A percentile compares a stretch with the other conserved stretches of the same genome.
Evolutionary conservation across 1,284 basidiomycete genomes (phyloP).

Genomic region (Malassezia equina): DNA sequence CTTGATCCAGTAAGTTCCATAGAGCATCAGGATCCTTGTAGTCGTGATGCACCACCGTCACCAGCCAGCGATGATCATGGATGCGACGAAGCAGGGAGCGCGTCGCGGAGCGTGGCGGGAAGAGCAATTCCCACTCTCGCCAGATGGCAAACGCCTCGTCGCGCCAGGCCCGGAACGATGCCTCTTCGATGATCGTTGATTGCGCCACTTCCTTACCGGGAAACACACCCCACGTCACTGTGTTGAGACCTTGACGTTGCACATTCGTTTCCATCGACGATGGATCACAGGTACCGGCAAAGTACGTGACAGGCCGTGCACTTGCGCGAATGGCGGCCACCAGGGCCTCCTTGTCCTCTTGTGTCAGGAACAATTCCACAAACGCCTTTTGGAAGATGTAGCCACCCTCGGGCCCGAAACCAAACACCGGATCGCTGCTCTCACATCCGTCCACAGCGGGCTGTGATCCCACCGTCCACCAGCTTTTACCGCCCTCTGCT

Average conservation of each 20-base stretch:
- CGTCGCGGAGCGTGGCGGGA: conserved; percentile 64
- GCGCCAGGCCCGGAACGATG: conserved; percentile 53
- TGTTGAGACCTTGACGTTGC: conserved; percentile 48
- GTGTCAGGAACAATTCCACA: conserved; percentile 81
- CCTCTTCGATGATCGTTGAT: conserved; percentile 51
- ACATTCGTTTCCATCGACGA: conserved; percentile 48
- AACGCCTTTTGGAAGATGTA: conserved; percentile 97
- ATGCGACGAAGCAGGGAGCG: conserved; percentile 64
- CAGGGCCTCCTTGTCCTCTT: conserved; percentile 59
- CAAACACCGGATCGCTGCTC: conserved; percentile 56
- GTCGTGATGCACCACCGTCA: conserved; percentile 88
- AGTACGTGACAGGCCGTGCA: conserved; percentile 64
- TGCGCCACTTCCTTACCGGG: conserved; percentile 51
- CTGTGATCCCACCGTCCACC: conserved; percentile 96
- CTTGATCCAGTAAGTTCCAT: conserved; percentile 53
- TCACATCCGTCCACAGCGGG: conserved; percentile 52
- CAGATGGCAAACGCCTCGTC: conserved; percentile 95
- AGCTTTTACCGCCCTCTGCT: conserved; percentile 43
- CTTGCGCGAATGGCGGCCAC: conserved; percentile 57
- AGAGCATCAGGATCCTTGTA: conserved; percentile 71
- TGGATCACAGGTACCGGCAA: conserved; percentile 61
- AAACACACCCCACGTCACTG: conserved; percentile 52
- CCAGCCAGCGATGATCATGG: conserved; percentile 69
- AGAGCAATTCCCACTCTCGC: conserved; percentile 84
- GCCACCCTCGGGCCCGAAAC: conserved; percentile 83